phyloP scores from a whole-genome alignment of 306 rosid species.

The Begonia loranthoides region DNA sequence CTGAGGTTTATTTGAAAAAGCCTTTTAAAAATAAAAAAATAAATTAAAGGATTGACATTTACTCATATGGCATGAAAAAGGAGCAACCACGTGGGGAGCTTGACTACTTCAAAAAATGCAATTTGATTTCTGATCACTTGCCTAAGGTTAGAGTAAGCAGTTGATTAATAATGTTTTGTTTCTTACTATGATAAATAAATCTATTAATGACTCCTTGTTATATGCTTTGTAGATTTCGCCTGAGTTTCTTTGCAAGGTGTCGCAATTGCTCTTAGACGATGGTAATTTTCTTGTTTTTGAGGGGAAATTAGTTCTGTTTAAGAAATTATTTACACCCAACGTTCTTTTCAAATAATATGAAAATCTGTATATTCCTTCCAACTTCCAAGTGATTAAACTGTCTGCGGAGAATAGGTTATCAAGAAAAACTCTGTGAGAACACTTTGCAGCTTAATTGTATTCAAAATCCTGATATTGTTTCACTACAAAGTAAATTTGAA shows the following conservation, averaged over 20 bases:
- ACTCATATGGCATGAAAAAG: conserved; percentile 11
- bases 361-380: too few relatives aligned
- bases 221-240: conserved; percentile 37
- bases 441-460: conserved; percentile 17
- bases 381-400: too few relatives aligned
- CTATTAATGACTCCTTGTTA: not conserved
- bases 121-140: conserved; percentile 35
- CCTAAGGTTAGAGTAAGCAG: conserved; percentile 28
- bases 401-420: not conserved
- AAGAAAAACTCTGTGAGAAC: conserved; percentile 9
- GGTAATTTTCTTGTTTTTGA: conserved; percentile 8
- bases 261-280: conserved; percentile 16
- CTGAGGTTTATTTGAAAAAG: too few relatives aligned
- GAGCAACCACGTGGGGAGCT: conserved; percentile 60
- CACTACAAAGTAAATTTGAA: conserved; percentile 17
- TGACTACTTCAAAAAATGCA: conserved; percentile 30
- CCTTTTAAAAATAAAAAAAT: too few relatives aligned
- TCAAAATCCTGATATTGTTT: conserved; percentile 12
- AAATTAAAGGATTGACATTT: too few relatives aligned
- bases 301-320: not conserved
- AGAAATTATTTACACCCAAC: not conserved
- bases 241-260: conserved; percentile 49
- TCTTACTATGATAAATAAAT: not conserved
- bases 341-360: too few relatives aligned
- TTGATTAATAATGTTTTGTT: conserved; percentile 8